Conservation (phyloP, 441 rosid species). For the Gossypium aridum region DNA sequence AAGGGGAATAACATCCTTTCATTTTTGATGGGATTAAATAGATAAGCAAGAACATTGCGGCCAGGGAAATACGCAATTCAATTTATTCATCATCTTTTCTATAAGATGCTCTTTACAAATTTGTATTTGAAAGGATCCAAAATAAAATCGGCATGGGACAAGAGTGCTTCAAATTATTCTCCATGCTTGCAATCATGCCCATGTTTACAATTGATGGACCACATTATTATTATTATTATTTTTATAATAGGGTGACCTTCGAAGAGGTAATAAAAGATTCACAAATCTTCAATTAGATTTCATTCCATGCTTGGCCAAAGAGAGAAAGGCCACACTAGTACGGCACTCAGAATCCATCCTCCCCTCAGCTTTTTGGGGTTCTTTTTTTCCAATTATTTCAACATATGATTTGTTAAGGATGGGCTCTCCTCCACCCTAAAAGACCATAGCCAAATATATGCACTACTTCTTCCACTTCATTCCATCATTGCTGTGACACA, state of each 20-base stretch:
- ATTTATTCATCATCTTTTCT: background rate
- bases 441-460: background rate
- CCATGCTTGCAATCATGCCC: constrained; percentile 16
- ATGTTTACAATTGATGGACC: background rate
- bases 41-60: background rate
- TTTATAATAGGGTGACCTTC: background rate
- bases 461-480: background rate
- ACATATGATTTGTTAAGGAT: background rate
- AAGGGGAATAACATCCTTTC: background rate
- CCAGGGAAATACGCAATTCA: background rate
- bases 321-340: constrained; percentile 13
- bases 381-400: background rate
- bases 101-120: background rate
- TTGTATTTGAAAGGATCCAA: constrained; percentile 18
- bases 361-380: background rate
- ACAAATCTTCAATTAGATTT: constrained; percentile 16
- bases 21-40: background rate
- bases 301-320: background rate
- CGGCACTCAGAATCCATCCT: constrained; percentile 11
- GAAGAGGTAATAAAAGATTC: constrained; percentile 13
- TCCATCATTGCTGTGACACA: background rate
- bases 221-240: background rate
- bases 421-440: background rate
- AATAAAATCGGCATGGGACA: background rate
- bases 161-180: background rate